Evolutionary conservation across 225 moss, liverwort and hornwort genomes (phyloP).

Genomic region (Physcomitrium patens): DNA sequence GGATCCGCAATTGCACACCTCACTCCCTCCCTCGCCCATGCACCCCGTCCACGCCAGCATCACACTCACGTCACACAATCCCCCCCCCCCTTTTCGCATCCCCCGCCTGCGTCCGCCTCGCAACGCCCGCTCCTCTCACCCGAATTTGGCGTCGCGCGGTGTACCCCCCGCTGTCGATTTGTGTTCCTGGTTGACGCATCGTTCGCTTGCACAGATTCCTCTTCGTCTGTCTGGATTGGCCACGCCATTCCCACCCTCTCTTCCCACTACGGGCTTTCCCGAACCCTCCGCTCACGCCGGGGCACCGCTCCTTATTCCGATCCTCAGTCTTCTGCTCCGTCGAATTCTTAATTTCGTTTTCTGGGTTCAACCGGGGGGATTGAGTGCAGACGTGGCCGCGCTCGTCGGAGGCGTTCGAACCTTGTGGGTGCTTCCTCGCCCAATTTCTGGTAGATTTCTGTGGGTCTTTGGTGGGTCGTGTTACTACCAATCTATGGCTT

Average conservation of each 20-base stretch:
- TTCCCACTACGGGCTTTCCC: neutral
- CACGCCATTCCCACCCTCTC: conserved; percentile 28
- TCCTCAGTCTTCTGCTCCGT: conserved; percentile 13
- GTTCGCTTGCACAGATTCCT: neutral
- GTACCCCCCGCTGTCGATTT: neutral
- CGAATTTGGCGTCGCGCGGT: neutral
- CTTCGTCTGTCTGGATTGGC: conserved; percentile 24
- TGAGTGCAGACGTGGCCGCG: conserved; percentile 14
- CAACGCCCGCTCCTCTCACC: neutral
- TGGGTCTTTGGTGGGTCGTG: neutral
- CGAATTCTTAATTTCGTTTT: conserved; percentile 30
- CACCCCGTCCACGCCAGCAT: too few species aligned
- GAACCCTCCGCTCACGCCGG: conserved; percentile 31
- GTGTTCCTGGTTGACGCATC: neutral
- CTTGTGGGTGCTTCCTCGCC: conserved; percentile 19
- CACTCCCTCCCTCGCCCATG: too few species aligned
- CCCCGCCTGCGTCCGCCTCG: too few species aligned
- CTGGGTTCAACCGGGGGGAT: conserved; percentile 28
- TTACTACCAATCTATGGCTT: neutral
- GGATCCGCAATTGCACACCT: too few species aligned
- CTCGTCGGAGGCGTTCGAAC: conserved; percentile 16
- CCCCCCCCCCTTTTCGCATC: too few species aligned
- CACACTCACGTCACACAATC: too few species aligned
- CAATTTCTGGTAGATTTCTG: neutral
- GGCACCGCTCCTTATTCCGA: conserved; percentile 22